These are phyloP conservation scores for Rhizopogon roseolus DNA, from an alignment of 768 basidiomycete genomes.

Conservation along the genomic window DNA sequence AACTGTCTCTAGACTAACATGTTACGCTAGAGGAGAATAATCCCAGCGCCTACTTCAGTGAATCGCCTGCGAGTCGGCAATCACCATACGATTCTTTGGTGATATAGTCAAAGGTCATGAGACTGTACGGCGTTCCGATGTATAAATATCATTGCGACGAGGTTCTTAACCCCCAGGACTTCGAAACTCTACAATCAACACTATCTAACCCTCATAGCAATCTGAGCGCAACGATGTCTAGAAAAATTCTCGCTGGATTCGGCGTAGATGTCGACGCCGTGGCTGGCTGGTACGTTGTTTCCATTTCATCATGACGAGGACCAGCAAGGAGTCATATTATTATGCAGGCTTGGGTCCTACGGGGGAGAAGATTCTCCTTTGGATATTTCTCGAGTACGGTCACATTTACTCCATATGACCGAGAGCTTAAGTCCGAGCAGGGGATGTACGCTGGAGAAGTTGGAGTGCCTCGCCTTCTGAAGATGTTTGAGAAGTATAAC, in stretches of 20 bases:
- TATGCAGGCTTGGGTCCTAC: conserved; percentile 60
- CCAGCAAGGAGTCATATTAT: not conserved
- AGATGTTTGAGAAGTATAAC: conserved; percentile 61
- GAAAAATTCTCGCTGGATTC: conserved; percentile 52
- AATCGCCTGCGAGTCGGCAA: not conserved
- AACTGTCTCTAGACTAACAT: no score
- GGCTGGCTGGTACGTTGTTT: conserved; percentile 50
- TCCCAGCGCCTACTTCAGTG: no score
- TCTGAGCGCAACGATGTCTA: conserved; percentile 33
- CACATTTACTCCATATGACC: not conserved
- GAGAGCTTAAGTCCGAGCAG: conserved; percentile 12
- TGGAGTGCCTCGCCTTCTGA: conserved; percentile 58
- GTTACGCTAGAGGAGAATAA: no score
- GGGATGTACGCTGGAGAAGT: conserved; percentile 74
- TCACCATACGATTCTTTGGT: not conserved
- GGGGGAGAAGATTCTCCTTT: conserved; percentile 67
- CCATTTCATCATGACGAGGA: not conserved
- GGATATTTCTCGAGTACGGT: conserved; percentile 57
- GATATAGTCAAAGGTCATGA: not conserved
- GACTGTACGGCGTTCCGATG: not conserved
- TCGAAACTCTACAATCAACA: not conserved
- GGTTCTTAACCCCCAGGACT: not conserved
- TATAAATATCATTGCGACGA: not conserved
- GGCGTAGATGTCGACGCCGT: conserved; percentile 73
- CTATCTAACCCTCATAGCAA: not conserved